These are phyloP conservation scores for Blepharisma undulans DNA, from an alignment of 169 alveolate species.

Conservation along the genomic window DNA sequence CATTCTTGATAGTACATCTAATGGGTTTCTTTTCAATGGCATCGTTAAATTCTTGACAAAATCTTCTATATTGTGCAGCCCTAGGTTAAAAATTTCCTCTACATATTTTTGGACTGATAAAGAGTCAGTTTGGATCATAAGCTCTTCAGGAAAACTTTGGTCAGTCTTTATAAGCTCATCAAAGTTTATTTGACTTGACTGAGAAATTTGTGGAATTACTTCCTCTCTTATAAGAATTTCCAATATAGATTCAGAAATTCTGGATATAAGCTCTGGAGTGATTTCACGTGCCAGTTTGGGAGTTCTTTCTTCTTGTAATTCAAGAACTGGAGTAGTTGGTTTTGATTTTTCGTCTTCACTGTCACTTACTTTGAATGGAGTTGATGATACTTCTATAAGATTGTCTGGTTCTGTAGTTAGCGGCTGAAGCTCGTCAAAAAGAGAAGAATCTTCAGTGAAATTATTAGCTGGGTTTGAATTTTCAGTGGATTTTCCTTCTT, in stretches of 20 bases:
- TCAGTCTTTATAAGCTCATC: not conserved
- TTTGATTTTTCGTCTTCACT: not conserved
- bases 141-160: not conserved
- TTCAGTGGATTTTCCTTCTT: not conserved
- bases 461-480: not conserved
- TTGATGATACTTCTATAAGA: not conserved
- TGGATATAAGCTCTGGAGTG: not conserved
- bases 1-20: slow-evolving; percentile 4
- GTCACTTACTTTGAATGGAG: not conserved
- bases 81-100: not conserved
- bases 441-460: not conserved
- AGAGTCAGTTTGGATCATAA: not conserved
- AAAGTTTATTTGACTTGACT: not conserved
- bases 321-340: not conserved
- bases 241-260: not conserved
- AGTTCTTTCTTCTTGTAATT: not conserved
- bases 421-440: not conserved
- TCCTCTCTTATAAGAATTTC: not conserved
- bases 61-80: not conserved
- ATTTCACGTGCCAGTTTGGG: not conserved
- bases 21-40: slow-evolving; percentile 18
- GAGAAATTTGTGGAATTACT: not conserved
- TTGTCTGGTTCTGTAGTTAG: not conserved
- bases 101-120: not conserved
- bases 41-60: not conserved